Evolutionary conservation across 176 grass and related monocot genomes (phyloP).

Genomic region (Rhynchospora tenuis): DNA sequence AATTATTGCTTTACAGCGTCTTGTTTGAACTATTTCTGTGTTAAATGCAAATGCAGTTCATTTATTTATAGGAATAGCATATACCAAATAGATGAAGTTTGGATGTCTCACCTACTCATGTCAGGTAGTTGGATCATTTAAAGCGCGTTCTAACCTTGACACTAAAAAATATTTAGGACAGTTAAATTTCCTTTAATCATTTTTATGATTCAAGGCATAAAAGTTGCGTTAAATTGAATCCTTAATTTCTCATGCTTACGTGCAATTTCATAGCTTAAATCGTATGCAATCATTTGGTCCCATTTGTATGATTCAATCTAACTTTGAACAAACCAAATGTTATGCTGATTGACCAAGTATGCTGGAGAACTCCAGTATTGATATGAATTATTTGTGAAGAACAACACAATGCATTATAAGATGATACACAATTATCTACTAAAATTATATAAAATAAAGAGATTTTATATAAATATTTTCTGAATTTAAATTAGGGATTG

Average conservation of each 20-base stretch:
- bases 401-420: not conserved
- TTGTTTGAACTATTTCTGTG: not conserved
- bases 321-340: not conserved
- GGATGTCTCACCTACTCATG: not conserved
- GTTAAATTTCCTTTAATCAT: too few species aligned
- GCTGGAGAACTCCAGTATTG: not conserved
- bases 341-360: not conserved
- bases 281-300: too few species aligned
- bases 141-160: not conserved
- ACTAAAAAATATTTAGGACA: too few species aligned
- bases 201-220: not conserved
- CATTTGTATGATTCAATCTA: not conserved
- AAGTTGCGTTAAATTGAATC: not conserved
- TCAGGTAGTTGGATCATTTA: not conserved
- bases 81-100: not conserved
- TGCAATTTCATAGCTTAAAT: not conserved
- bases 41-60: not conserved
- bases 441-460: not conserved
- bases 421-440: not conserved
- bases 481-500: too few species aligned
- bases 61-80: not conserved
- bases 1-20: not conserved
- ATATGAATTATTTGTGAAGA: not conserved
- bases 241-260: not conserved
- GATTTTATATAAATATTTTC: too few species aligned